Evolutionary conservation across 257 asterid genomes (phyloP).

Genomic region (Lithospermum erythrorhizon): DNA sequence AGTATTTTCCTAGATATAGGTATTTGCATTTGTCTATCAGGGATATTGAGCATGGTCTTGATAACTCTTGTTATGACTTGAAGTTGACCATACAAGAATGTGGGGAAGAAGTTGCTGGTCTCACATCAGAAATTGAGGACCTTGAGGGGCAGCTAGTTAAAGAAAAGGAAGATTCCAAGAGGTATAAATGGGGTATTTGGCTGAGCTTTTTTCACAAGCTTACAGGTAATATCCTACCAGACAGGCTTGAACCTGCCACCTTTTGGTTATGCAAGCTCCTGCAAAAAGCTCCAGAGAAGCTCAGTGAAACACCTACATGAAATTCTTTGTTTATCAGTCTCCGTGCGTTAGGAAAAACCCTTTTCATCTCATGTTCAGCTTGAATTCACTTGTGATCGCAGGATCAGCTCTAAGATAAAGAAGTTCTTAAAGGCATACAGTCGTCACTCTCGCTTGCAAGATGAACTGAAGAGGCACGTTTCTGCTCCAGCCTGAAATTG

Average conservation of each 20-base stretch:
- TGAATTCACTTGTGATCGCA: constrained; percentile 18
- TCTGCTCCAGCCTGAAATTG: constrained; percentile 9
- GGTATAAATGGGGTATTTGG: constrained; percentile 25
- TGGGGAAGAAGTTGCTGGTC: constrained; percentile 39
- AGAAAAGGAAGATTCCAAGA: constrained; percentile 69
- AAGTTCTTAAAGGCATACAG: constrained; percentile 65
- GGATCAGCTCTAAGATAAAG: constrained; percentile 55
- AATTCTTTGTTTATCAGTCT: too few relatives aligned
- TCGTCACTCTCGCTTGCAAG: constrained; percentile 56
- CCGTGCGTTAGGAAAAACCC: neutral
- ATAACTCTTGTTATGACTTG: constrained; percentile 14
- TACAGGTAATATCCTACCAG: neutral
- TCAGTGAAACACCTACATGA: neutral
- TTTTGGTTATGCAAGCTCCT: too few relatives aligned
- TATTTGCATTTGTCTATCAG: too few relatives aligned
- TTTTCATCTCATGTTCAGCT: constrained; percentile 3
- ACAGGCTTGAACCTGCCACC: neutral
- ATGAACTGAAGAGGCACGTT: constrained; percentile 70
- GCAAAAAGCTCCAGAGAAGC: neutral
- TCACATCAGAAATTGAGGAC: constrained; percentile 43
- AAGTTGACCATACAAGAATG: constrained; percentile 63
- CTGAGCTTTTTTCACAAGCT: constrained; percentile 4
- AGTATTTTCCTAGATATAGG: too few relatives aligned
- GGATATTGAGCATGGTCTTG: constrained; percentile 1
- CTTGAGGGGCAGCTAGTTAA: constrained; percentile 56